phyloP scores from a whole-genome alignment of 2,329 filamentous ascomycete species.

The Gliomastix tumulicola region DNA sequence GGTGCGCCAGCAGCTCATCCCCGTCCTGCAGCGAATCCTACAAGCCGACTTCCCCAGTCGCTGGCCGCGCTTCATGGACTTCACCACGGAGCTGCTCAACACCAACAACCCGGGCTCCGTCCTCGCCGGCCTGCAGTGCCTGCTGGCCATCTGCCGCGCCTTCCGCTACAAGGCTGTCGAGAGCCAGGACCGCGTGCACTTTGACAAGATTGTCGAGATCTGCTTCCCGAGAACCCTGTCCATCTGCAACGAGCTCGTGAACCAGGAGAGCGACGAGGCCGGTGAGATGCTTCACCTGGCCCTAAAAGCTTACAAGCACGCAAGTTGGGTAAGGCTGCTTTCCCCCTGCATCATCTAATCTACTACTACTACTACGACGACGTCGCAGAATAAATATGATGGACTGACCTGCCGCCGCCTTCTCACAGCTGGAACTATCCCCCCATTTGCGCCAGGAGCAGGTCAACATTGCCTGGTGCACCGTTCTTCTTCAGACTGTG shows the following conservation, averaged over 20 bases:
- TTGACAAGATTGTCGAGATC: conserved; percentile 88
- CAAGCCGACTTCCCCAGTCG: conserved; percentile 90
- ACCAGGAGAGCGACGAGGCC: conserved; percentile 87
- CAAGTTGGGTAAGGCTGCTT: conserved; percentile 65
- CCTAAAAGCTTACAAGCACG: conserved; percentile 96
- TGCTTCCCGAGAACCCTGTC: conserved; percentile 82
- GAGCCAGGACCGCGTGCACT: conserved; percentile 70
- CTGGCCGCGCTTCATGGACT: conserved; percentile 93
- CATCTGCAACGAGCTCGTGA: conserved; percentile 83
- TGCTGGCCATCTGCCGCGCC: conserved; percentile 89
- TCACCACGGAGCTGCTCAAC: conserved; percentile 82
- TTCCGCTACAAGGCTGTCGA: conserved; percentile 87
- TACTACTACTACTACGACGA: neutral
- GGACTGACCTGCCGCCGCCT: conserved; percentile 22
- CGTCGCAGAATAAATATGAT: neutral
- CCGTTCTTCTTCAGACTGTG: conserved; percentile 85
- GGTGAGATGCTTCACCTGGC: conserved; percentile 95
- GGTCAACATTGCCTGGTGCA: conserved; percentile 91
- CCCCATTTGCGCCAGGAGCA: conserved; percentile 70
- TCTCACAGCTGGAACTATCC: conserved; percentile 72
- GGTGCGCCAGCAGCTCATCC: conserved; percentile 87
- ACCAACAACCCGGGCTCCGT: conserved; percentile 81
- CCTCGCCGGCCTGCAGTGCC: conserved; percentile 87
- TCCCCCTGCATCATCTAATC: neutral
- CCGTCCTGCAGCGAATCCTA: conserved; percentile 90